Evolutionary conservation across 257 asterid genomes (phyloP), one percentile per base, ranked within the genome.

Genomic region (Ballota nigra): DNA sequence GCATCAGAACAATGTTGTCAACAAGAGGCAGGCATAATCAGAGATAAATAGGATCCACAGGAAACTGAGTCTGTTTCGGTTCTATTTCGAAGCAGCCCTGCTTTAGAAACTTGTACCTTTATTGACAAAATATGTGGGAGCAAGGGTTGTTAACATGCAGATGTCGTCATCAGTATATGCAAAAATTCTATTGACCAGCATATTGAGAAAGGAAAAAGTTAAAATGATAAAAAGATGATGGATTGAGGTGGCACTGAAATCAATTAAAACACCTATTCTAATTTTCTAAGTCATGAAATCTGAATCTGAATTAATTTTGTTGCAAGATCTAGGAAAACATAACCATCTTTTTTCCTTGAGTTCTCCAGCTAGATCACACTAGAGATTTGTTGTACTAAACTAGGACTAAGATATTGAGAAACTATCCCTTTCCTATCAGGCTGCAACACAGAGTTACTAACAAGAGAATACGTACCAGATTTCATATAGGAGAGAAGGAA

Each of bases 221-320:
- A 16, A 24, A 10, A 8, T 1, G 15, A 23, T 69, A 16, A 28
- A 31, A 11, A 51, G 3, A 70, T 41, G 31, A 26, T 43, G 16
- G 31, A 8, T 33, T 41, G 28, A 38, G 59, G 52, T 51, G 24
- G 10, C 10, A 40, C 11, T 8, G 7, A 3, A 12, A 15, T 57
- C 34, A 57, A 59, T 28, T 24, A 23, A 23, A 70, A 33, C 16
- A 31, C 12, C 8, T 56, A 9, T 22, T 69, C 60, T 45, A 31
- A 16, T 68, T 68, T 19, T 57, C 40, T 13, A 43, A 47, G 33
- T 31, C 26, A 3, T 45, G 36, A 31, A 26, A 38, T 26, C 20
- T n/a, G n/a, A n/a, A 60, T 26, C 56, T 60, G 60, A 53, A 16
- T 18, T 22, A 47, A 58, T 55, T 20, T 68, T 60, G 68, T 34